These are phyloP conservation scores for Fusarium pininemorale DNA, from an alignment of 2,329 filamentous ascomycete genomes.

Conservation along the genomic window DNA sequence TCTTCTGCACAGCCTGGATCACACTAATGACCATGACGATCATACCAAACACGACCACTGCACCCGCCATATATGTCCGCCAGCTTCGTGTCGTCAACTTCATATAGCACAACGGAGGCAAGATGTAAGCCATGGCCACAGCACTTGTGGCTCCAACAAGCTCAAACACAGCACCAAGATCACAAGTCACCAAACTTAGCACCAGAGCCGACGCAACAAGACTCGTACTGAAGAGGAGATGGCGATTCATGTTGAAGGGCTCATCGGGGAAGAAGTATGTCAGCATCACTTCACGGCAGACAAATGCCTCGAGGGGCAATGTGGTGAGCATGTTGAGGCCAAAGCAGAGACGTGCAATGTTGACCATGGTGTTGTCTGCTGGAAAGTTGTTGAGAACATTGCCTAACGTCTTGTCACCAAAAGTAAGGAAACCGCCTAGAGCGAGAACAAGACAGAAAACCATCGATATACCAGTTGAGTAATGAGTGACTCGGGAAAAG, in stretches of 20 bases:
- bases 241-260: conserved; percentile 83
- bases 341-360: conserved; percentile 93
- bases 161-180: conserved; percentile 94
- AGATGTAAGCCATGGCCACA: conserved; percentile 91
- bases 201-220: conserved; percentile 82
- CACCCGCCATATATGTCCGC: conserved; percentile 76
- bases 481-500: conserved; percentile 92
- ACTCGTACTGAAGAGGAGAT: conserved; percentile 85
- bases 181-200: conserved; percentile 86
- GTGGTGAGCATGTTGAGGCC: conserved; percentile 99
- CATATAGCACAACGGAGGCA: conserved; percentile 94
- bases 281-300: conserved; percentile 95
- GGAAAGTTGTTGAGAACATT: conserved; percentile 99
- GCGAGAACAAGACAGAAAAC: conserved; percentile 91
- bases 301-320: conserved; percentile 94
- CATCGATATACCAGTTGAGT: conserved; percentile 89
- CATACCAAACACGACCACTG: conserved; percentile 79
- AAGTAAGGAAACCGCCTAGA: conserved; percentile 88
- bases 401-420: conserved; percentile 89
- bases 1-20: conserved; percentile 75
- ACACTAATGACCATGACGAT: conserved; percentile 84
- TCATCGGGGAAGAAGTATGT: conserved; percentile 78
- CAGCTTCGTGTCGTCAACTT: conserved; percentile 84
- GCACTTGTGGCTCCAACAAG: conserved; percentile 95
- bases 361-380: conserved; percentile 89